Evolutionary conservation across 2,329 filamentous ascomycete species (phyloP).

Genomic region (Colletotrichum noveboracense): DNA sequence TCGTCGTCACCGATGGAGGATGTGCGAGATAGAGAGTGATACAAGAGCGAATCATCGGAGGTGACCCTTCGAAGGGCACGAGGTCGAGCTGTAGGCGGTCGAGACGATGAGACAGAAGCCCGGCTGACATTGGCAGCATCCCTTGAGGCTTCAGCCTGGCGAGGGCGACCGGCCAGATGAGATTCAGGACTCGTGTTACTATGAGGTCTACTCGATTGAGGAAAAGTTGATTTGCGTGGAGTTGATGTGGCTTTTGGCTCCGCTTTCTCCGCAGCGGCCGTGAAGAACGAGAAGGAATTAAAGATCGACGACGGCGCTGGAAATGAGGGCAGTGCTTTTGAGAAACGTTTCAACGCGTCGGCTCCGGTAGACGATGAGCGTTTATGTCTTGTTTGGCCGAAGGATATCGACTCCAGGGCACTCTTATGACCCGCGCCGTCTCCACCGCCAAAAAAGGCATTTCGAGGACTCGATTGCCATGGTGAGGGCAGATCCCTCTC

Average conservation of each 20-base stretch:
- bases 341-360: constrained; percentile 62
- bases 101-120: constrained; percentile 1
- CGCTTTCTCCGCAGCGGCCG: constrained; percentile 14
- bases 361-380: constrained; percentile 61
- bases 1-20: constrained; percentile 83
- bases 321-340: constrained; percentile 61
- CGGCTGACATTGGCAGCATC: neutral
- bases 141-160: neutral
- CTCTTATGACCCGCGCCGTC: constrained; percentile 32
- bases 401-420: constrained; percentile 47
- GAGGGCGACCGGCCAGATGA: neutral
- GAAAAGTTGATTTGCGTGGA: neutral
- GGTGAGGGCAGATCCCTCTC: constrained; percentile 31
- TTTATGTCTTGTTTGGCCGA: constrained; percentile 50
- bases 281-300: constrained; percentile 22
- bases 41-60: constrained; percentile 81
- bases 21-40: constrained; percentile 75
- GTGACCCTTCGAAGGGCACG: constrained; percentile 61
- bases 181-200: neutral
- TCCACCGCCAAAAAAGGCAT: constrained; percentile 36
- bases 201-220: neutral
- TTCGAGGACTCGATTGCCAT: constrained; percentile 48
- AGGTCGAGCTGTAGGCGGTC: neutral
- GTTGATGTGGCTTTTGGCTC: neutral
- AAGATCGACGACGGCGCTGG: constrained; percentile 19